Evolutionary conservation across 2,329 filamentous ascomycete genomes (phyloP), one percentile per base, ranked within the genome.

Genomic region (Passalora sequoiae): DNA sequence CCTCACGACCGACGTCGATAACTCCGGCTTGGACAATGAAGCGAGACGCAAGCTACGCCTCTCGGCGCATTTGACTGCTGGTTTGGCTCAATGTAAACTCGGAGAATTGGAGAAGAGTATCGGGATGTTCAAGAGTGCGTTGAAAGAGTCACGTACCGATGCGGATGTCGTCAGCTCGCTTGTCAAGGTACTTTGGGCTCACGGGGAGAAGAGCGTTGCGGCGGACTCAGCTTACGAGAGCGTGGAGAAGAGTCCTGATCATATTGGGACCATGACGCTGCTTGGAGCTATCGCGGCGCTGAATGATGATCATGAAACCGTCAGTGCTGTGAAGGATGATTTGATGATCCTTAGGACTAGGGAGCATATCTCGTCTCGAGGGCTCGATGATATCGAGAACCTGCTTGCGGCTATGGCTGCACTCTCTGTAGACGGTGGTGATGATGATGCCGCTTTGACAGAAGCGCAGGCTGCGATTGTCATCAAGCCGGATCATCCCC

Each of bases 111-210:
- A 81, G 29, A 76, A 80, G 38, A 84, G 89, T 0, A 80, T 95
- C 19, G 72, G 76, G 8, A 89, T 84, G 67, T 94, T 98, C 65
- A 80, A 87, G 51, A 74, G 80, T 2, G 89, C 89, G 0, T 72
- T 97, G 6, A 74, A 82, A 43, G 89, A 94, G 61, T 88, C 85
- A 1, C 70, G 78, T 21, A 77, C 78, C 27, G 81, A 88, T 49
- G 84, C 89, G 0, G 89, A 96, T 59, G 84, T 91, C 1, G 82
- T 89, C 0, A 96, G 89, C 59, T 73, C 96, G 9, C 73, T 97
- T 9, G 86, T 89, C 0, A 88, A 97, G 65, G 86, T 97, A 0
- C 75, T 97, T 0, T 98, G 92, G 91, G 89, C 89, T 0, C 88
- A 87, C 52, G 89, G 86, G 6, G 85, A 89, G 43, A 80, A 83